Evolutionary conservation across 225 moss, liverwort and hornwort species (phyloP).

Genomic region (Takakia lepidozioides): DNA sequence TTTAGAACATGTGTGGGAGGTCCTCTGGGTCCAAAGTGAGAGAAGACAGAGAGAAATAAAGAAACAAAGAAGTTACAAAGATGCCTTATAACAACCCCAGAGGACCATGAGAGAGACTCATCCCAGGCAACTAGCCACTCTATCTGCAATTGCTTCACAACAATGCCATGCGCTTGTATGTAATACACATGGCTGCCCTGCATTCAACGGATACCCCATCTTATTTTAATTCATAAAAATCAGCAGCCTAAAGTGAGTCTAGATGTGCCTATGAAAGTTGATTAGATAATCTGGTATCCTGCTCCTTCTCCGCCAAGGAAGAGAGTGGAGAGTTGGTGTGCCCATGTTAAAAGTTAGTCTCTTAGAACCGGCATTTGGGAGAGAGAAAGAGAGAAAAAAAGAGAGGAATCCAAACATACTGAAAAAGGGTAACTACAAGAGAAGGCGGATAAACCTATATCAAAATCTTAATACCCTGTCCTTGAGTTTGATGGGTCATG

Average conservation of each 20-base stretch:
- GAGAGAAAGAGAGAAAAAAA: too few species aligned
- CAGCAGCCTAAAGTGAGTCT: too few species aligned
- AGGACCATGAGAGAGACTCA: not conserved
- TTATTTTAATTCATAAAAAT: too few species aligned
- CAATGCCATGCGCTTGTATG: slow-evolving; percentile 4
- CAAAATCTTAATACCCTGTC: too few species aligned
- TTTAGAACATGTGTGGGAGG: too few species aligned
- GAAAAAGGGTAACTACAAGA: too few species aligned
- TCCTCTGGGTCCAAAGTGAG: not conserved
- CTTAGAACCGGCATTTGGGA: not conserved
- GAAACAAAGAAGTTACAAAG: not conserved
- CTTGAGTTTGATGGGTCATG: too few species aligned
- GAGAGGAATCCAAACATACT: too few species aligned
- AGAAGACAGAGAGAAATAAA: not conserved
- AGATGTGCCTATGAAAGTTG: too few species aligned
- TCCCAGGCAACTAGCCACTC: slow-evolving; percentile 10
- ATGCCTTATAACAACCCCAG: not conserved
- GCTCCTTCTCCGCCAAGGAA: not conserved
- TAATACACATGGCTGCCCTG: slow-evolving; percentile 8
- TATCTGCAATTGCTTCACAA: slow-evolving; percentile 6
- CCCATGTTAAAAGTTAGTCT: not conserved
- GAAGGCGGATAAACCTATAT: too few species aligned
- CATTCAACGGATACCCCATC: slow-evolving; percentile 1
- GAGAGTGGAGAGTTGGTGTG: not conserved
- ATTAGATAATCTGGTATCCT: too few species aligned